Conservation (phyloP, 768 basidiomycete genomes). For the Amanita polypyramis region DNA sequence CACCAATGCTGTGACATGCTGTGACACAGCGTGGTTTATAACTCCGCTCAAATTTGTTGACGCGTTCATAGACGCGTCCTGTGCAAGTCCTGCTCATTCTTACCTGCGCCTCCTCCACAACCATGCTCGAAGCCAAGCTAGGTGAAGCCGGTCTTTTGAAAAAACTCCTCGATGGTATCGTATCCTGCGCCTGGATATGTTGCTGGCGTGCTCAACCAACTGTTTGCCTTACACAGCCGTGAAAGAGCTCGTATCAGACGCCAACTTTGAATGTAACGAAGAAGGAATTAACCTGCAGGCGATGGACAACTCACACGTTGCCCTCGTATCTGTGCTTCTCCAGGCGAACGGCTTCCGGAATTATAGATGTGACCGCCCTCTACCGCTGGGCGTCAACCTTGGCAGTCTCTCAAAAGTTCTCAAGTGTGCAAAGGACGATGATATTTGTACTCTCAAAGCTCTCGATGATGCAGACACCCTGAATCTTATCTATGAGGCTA, state of each 20-base stretch:
- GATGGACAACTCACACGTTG: constrained; percentile 99
- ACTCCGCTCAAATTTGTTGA: constrained; percentile 23
- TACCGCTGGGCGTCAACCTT: constrained; percentile 85
- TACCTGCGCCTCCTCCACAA: constrained; percentile 12
- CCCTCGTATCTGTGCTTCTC: constrained; percentile 84
- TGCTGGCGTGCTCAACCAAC: not conserved
- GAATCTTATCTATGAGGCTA: constrained; percentile 83
- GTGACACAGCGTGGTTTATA: constrained; percentile 15
- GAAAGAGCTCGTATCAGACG: constrained; percentile 96
- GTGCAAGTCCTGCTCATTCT: too few relatives aligned
- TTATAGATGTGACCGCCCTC: constrained; percentile 92
- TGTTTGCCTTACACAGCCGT: constrained; percentile 48
- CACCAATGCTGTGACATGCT: constrained; percentile 9
- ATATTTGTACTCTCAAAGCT: constrained; percentile 84
- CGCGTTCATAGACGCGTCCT: constrained; percentile 19
- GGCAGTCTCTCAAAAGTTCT: constrained; percentile 87
- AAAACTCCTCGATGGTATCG: constrained; percentile 84
- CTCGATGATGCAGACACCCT: constrained; percentile 84
- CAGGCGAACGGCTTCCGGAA: constrained; percentile 69
- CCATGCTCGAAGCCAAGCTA: constrained; percentile 88
- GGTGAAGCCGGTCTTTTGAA: constrained; percentile 83
- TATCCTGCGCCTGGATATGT: not conserved
- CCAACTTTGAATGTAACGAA: constrained; percentile 95
- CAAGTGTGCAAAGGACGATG: constrained; percentile 96
- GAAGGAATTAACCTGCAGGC: constrained; percentile 93